Percentiles rank a stretch among this genome's conserved stretches.
phyloP scores from a whole-genome alignment of 1,284 basidiomycete genomes.

The Ganoderma leucocontextum region DNA sequence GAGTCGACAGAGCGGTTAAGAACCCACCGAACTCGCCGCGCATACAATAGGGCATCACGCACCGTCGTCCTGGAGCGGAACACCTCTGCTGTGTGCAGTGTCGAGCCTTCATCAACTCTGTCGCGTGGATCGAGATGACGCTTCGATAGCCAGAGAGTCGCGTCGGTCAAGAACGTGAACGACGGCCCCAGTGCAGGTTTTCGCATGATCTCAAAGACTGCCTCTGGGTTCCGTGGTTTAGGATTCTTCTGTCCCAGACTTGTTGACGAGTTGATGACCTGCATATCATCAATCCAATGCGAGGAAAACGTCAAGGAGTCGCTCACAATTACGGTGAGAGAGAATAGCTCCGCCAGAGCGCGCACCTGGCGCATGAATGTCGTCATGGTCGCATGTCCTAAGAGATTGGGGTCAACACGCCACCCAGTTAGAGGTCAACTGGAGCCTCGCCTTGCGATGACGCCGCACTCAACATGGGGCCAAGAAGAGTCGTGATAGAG shows the following conservation, averaged over 20 bases:
- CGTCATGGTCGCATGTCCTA: slow-evolving; percentile 77
- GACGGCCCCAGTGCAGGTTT: slow-evolving; percentile 81
- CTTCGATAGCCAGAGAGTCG: slow-evolving; percentile 71
- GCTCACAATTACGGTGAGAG: slow-evolving; percentile 61
- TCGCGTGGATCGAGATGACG: background rate
- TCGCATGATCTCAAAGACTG: slow-evolving; percentile 50
- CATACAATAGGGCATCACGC: slow-evolving; percentile 28
- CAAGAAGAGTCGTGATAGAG: slow-evolving; percentile 70
- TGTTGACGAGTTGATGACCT: slow-evolving; percentile 59
- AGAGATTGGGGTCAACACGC: background rate
- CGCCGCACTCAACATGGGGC: slow-evolving; percentile 66
- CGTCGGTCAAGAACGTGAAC: slow-evolving; percentile 75
- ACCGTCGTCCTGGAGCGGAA: slow-evolving; percentile 57
- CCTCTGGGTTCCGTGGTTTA: slow-evolving; percentile 44
- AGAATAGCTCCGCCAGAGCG: slow-evolving; percentile 53
- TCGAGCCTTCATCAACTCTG: slow-evolving; percentile 16
- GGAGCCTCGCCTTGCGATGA: slow-evolving; percentile 64
- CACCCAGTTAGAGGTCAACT: background rate
- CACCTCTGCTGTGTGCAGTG: slow-evolving; percentile 40
- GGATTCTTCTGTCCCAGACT: slow-evolving; percentile 33
- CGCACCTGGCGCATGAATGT: slow-evolving; percentile 74
- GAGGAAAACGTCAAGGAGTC: slow-evolving; percentile 24
- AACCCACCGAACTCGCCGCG: background rate
- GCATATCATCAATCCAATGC: background rate
- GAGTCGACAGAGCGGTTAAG: background rate